A percentile compares a stretch with the other conserved stretches of the same genome.
These are phyloP conservation scores for Phyllostachys edulis DNA, from an alignment of 176 grass and related monocot species.

Conservation along the genomic window DNA sequence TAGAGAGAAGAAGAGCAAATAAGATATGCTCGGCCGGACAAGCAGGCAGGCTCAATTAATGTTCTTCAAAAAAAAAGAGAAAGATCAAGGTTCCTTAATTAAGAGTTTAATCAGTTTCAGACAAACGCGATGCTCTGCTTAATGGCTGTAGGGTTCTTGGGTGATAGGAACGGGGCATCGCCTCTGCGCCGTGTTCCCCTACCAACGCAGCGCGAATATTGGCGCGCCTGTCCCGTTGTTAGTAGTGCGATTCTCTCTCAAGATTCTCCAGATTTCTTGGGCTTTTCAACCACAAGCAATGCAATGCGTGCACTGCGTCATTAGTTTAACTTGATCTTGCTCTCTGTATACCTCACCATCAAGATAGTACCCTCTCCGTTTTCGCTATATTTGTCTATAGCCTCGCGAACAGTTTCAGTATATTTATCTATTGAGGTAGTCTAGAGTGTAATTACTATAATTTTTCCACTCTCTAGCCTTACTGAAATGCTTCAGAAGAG, in stretches of 20 bases:
- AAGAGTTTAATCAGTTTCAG: neutral
- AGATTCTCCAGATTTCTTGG: constrained; percentile 30
- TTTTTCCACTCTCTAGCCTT: too few species aligned
- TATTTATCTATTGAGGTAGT: too few species aligned
- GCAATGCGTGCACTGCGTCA: neutral
- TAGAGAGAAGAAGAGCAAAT: neutral
- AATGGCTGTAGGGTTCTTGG: constrained; percentile 25
- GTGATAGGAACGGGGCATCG: neutral
- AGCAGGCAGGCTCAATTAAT: neutral
- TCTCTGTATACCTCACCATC: neutral
- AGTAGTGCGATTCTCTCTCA: neutral
- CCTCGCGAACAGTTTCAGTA: too few species aligned
- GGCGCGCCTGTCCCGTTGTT: neutral
- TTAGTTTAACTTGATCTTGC: constrained; percentile 12
- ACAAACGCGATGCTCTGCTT: constrained; percentile 8
- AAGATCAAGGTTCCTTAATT: neutral
- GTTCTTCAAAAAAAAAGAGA: neutral
- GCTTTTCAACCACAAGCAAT: neutral
- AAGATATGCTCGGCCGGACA: neutral
- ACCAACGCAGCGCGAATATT: constrained; percentile 1
- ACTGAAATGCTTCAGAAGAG: too few species aligned
- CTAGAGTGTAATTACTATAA: too few species aligned
- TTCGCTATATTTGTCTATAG: too few species aligned
- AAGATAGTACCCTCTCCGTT: too few species aligned
- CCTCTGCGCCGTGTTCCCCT: neutral